Percentiles rank a stretch among this genome's conserved stretches.
These are phyloP conservation scores for Cardamine chenopodiifolia DNA, from an alignment of 345 rosid genomes.

Conservation along the genomic window DNA sequence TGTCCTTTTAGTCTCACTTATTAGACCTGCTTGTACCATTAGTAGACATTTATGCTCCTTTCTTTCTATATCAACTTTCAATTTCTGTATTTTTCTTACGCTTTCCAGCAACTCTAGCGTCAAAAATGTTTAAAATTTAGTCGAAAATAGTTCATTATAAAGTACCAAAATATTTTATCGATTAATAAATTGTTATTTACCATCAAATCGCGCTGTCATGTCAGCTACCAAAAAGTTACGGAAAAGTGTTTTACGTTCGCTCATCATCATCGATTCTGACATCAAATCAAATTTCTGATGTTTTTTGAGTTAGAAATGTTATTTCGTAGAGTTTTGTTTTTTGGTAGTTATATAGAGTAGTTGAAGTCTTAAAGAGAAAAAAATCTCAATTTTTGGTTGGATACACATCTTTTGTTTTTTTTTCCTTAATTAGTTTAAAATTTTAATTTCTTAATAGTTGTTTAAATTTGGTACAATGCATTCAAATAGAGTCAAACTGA, in stretches of 20 bases:
- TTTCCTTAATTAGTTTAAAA: background rate
- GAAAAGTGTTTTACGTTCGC: no score
- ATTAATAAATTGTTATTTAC: slow-evolving; percentile 1
- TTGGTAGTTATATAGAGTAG: background rate
- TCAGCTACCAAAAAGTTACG: background rate
- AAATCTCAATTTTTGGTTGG: background rate
- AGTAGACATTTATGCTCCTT: background rate
- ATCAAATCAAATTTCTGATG: background rate
- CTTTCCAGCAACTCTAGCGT: slow-evolving; percentile 10
- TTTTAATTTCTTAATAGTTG: background rate
- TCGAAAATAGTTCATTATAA: background rate
- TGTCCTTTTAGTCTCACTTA: background rate
- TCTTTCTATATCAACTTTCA: background rate
- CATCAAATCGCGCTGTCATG: background rate
- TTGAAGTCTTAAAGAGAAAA: background rate
- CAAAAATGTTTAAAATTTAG: background rate
- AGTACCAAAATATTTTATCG: background rate
- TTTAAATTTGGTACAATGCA: background rate
- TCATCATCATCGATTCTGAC: background rate
- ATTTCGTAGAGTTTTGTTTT: background rate
- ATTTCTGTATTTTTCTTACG: background rate
- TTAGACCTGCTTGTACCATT: background rate
- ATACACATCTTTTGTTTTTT: background rate
- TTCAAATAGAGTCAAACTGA: background rate
- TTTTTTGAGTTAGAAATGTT: background rate